Evolutionary conservation across 352 stramenopile species (phyloP).

Genomic region (Phytophthora citricola): DNA sequence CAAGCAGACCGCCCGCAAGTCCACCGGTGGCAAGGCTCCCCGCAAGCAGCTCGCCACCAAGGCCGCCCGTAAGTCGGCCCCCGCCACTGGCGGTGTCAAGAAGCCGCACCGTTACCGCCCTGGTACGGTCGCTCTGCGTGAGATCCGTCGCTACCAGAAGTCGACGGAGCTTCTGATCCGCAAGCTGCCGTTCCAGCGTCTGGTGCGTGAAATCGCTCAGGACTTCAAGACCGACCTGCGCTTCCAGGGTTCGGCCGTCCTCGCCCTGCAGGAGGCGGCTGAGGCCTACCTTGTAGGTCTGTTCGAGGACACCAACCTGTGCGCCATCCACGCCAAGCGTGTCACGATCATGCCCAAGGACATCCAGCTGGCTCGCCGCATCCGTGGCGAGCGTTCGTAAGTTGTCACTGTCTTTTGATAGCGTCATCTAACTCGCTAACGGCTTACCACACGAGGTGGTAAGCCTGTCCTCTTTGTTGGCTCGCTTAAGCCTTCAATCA

Average conservation of each 20-base stretch:
- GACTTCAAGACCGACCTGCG: conserved; percentile 90
- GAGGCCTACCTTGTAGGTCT: conserved; percentile 85
- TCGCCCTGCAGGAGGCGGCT: conserved; percentile 90
- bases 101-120: conserved; percentile 90
- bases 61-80: conserved; percentile 93
- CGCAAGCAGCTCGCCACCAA: conserved; percentile 95
- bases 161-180: conserved; percentile 97
- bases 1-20: conserved; percentile 97
- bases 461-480: conserved; percentile 11
- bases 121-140: conserved; percentile 92
- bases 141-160: conserved; percentile 98
- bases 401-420: conserved; percentile 29
- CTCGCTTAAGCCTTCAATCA: conserved; percentile 20
- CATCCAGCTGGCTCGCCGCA: conserved; percentile 94
- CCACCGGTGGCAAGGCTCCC: conserved; percentile 93
- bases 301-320: conserved; percentile 94
- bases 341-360: conserved; percentile 97
- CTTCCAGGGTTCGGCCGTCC: conserved; percentile 89
- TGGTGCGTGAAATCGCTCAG: conserved; percentile 94
- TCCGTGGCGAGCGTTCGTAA: conserved; percentile 90
- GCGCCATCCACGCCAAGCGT: conserved; percentile 93
- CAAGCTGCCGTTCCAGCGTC: conserved; percentile 96
- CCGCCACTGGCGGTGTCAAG: conserved; percentile 93
- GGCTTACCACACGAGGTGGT: conserved; percentile 5
- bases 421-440: conserved; percentile 20